Evolutionary conservation across 306 rosid species (phyloP).

Genomic region (Fragaria vesca): DNA sequence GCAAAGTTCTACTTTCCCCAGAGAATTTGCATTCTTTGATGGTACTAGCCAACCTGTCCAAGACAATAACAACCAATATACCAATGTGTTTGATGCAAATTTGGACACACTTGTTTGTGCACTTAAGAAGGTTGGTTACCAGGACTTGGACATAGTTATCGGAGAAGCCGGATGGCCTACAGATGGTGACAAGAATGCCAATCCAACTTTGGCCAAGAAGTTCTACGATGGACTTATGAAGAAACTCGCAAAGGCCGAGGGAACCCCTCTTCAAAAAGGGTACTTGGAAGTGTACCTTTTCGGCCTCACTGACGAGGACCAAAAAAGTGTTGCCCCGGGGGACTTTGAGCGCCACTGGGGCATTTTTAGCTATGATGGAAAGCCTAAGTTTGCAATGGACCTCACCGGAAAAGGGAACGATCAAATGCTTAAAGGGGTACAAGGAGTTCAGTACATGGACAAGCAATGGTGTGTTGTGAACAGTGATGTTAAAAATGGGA

Average conservation of each 20-base stretch:
- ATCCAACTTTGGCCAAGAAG: constrained; percentile 27
- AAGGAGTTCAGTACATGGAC: constrained; percentile 60
- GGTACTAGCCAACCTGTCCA: constrained; percentile 13
- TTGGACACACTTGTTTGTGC: constrained; percentile 65
- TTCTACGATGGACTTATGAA: constrained; percentile 64
- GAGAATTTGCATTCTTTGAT: constrained; percentile 60
- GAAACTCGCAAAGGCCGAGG: constrained; percentile 42
- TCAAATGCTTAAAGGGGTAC: constrained; percentile 41
- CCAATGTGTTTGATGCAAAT: constrained; percentile 74
- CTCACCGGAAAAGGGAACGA: constrained; percentile 48
- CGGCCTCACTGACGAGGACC: constrained; percentile 58
- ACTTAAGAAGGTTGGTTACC: constrained; percentile 42
- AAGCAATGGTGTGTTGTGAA: constrained; percentile 54
- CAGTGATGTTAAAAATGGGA: neutral
- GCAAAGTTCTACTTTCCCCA: constrained; percentile 42
- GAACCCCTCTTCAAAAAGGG: constrained; percentile 50
- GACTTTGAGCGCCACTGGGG: constrained; percentile 90
- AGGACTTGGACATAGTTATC: constrained; percentile 38
- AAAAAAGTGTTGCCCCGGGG: constrained; percentile 59
- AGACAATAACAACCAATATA: constrained; percentile 43
- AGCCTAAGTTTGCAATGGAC: constrained; percentile 61
- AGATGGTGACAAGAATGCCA: constrained; percentile 52
- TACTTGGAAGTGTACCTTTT: constrained; percentile 45
- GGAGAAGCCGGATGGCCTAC: constrained; percentile 98
- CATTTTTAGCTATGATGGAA: constrained; percentile 56